Evolutionary conservation across 2,329 filamentous ascomycete species (phyloP).

Genomic region (Hypoxylon sp.): DNA sequence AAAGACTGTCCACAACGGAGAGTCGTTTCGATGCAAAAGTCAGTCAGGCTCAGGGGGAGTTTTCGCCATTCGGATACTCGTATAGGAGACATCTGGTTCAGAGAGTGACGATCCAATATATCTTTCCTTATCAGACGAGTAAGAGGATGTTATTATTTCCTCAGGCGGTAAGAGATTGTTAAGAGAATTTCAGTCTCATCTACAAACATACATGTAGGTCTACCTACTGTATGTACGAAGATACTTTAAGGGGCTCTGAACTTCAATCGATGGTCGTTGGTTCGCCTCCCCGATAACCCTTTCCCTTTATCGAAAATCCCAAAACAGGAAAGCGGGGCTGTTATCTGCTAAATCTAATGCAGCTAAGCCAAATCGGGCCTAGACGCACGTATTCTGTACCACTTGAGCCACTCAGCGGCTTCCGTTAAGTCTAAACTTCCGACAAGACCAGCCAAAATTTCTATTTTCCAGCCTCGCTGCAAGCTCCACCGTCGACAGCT

Average conservation of each 20-base stretch:
- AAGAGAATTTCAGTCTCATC: background rate
- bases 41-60: slow-evolving; percentile 82
- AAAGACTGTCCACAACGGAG: slow-evolving; percentile 97
- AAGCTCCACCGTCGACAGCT: slow-evolving; percentile 49
- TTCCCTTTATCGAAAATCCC: slow-evolving; percentile 8
- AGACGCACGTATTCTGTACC: slow-evolving; percentile 17
- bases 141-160: background rate
- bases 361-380: slow-evolving; percentile 26
- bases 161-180: background rate
- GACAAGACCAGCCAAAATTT: slow-evolving; percentile 49
- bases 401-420: slow-evolving; percentile 29
- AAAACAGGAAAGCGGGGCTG: slow-evolving; percentile 43
- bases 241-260: background rate
- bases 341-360: slow-evolving; percentile 22
- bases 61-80: slow-evolving; percentile 85
- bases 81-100: slow-evolving; percentile 53
- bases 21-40: slow-evolving; percentile 94
- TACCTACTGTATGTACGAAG: background rate
- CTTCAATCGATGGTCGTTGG: background rate
- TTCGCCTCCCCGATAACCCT: background rate
- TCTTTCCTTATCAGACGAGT: background rate
- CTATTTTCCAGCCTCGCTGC: slow-evolving; percentile 52
- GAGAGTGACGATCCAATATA: background rate
- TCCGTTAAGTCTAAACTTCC: slow-evolving; percentile 19
- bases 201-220: too few species aligned